Evolutionary conservation across 2,329 filamentous ascomycete species (phyloP).

Genomic region (Sarocladium oryzae): DNA sequence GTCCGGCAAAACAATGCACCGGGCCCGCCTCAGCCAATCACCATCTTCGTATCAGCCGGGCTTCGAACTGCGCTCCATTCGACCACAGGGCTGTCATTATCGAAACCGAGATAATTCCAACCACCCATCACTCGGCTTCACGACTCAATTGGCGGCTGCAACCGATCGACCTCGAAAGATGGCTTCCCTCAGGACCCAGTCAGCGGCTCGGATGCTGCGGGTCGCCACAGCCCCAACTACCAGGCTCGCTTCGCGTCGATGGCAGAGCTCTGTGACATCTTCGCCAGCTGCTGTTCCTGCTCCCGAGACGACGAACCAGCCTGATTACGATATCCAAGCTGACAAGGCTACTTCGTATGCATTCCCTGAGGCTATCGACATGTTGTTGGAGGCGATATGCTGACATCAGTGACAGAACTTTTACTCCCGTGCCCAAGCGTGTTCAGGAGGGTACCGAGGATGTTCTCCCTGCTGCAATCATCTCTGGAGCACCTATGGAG

Average conservation of each 20-base stretch:
- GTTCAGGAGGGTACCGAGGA: constrained; percentile 89
- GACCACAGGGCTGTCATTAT: constrained; percentile 6
- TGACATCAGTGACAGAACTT: constrained; percentile 52
- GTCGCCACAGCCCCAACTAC: constrained; percentile 28
- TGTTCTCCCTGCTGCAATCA: constrained; percentile 70
- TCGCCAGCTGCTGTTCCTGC: constrained; percentile 31
- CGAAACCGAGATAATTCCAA: background rate
- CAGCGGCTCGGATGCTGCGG: constrained; percentile 46
- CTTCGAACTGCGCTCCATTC: constrained; percentile 1
- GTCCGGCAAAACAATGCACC: constrained; percentile 36
- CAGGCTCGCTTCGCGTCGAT: constrained; percentile 42
- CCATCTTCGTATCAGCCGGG: constrained; percentile 10
- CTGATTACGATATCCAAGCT: constrained; percentile 72
- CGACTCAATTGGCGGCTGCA: constrained; percentile 17
- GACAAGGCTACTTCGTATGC: constrained; percentile 87
- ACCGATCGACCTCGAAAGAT: constrained; percentile 36
- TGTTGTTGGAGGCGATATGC: background rate
- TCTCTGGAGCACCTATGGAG: constrained; percentile 90
- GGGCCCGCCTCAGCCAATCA: constrained; percentile 37
- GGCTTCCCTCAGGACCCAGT: constrained; percentile 58
- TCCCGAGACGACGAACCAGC: constrained; percentile 52
- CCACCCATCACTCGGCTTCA: constrained; percentile 14
- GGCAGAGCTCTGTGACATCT: constrained; percentile 45
- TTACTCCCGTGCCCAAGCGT: constrained; percentile 82
- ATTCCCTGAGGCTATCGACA: too few species aligned